Percentiles rank a stretch among this genome's conserved stretches.
Evolutionary conservation across 129 eudicot species (phyloP).

Genomic region (Flaveria linearis): DNA sequence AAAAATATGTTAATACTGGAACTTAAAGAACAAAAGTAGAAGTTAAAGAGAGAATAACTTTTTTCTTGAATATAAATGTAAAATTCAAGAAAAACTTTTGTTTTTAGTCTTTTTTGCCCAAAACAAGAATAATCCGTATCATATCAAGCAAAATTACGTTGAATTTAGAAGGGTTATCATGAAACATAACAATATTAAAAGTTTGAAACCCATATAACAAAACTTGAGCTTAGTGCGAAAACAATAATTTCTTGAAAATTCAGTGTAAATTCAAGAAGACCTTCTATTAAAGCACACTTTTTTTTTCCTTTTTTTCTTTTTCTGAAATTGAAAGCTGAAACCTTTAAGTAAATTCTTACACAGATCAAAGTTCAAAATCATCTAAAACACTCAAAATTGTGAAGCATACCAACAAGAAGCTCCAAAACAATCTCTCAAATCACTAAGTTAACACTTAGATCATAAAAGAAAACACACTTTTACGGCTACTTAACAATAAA

Average conservation of each 20-base stretch:
- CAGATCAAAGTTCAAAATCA: neutral
- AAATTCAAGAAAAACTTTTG: constrained; percentile 1
- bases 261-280: neutral
- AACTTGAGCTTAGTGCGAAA: neutral
- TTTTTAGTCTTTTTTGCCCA: neutral
- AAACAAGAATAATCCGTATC: neutral
- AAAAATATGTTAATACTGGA: neutral
- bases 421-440: neutral
- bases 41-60: neutral
- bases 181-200: no score
- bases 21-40: neutral
- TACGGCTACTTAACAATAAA: neutral
- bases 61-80: constrained; percentile 9
- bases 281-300: constrained; percentile 1
- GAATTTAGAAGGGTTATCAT: neutral
- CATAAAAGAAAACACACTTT: neutral
- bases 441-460: neutral
- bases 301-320: neutral
- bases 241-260: neutral
- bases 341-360: neutral
- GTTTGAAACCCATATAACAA: no score
- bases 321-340: neutral
- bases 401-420: neutral
- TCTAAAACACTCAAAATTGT: constrained; percentile 7
- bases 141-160: constrained; percentile 5